Conservation (phyloP, 2,329 filamentous ascomycete species). For the Aspergillus niger region DNA sequence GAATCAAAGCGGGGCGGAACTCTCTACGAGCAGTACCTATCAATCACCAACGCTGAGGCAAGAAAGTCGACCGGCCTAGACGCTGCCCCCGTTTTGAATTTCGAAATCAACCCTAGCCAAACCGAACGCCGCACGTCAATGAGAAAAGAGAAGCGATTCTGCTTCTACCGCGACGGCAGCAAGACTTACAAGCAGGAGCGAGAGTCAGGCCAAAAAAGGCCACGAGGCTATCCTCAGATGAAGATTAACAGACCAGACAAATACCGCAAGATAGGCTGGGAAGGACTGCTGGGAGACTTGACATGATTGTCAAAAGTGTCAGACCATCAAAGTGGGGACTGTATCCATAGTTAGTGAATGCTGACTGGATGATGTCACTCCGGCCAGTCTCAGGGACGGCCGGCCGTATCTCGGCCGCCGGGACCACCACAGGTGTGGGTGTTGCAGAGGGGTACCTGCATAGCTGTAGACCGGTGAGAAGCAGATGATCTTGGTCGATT, state of each 20-base stretch:
- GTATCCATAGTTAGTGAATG: no score
- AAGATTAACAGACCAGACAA: no score
- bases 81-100: constrained; percentile 28
- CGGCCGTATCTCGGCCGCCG: no score
- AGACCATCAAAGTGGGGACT: no score
- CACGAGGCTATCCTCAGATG: neutral
- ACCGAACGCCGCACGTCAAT: neutral
- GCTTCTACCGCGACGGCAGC: neutral
- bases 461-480: no score
- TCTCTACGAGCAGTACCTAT: constrained; percentile 22
- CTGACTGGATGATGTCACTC: no score
- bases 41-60: constrained; percentile 6
- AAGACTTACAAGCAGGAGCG: neutral
- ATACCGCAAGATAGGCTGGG: constrained; percentile 17
- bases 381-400: no score
- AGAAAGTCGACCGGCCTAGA: neutral
- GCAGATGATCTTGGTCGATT: no score
- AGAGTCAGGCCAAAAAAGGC: constrained; percentile 12
- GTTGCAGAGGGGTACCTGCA: neutral
- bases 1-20: constrained; percentile 5
- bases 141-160: neutral
- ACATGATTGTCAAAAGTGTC: no score
- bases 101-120: constrained; percentile 23
- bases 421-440: neutral
- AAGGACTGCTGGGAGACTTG: constrained; percentile 35